A percentile compares a stretch with the other conserved stretches of the same genome.
phyloP scores from a whole-genome alignment of 2,329 filamentous ascomycete species.

The Curvularia hawaiiensis region DNA sequence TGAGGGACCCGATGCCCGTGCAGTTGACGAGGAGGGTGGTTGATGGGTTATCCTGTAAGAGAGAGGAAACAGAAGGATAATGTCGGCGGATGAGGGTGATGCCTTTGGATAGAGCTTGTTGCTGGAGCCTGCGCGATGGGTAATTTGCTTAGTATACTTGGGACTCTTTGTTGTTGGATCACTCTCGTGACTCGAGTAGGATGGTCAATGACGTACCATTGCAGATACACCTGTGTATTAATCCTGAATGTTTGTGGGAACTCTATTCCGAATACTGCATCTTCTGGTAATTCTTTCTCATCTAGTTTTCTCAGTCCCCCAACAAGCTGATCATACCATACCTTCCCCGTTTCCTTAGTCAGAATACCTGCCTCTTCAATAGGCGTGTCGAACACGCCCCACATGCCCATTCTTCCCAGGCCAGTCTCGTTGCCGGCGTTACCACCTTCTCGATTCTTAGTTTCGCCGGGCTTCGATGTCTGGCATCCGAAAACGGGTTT shows the following conservation, averaged over 20 bases:
- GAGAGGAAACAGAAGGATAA: slow-evolving; percentile 71
- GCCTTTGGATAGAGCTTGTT: slow-evolving; percentile 75
- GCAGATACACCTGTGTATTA: slow-evolving; percentile 46
- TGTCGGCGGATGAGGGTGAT: slow-evolving; percentile 58
- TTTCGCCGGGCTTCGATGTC: slow-evolving; percentile 20
- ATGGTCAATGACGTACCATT: slow-evolving; percentile 34
- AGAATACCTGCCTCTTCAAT: slow-evolving; percentile 43
- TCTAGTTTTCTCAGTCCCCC: slow-evolving; percentile 42
- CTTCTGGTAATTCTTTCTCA: slow-evolving; percentile 40
- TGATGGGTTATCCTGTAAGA: slow-evolving; percentile 63
- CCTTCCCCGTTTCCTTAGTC: slow-evolving; percentile 44
- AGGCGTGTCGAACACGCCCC: slow-evolving; percentile 37
- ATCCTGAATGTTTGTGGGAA: slow-evolving; percentile 46
- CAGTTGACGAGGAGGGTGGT: slow-evolving; percentile 82
- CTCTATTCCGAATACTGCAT: slow-evolving; percentile 47
- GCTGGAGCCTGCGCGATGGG: slow-evolving; percentile 35
- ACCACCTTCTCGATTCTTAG: not conserved
- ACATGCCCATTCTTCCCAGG: slow-evolving; percentile 34
- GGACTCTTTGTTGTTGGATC: not conserved
- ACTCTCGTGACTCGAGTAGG: not conserved
- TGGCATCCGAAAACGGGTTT: slow-evolving; percentile 26
- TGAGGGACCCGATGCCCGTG: slow-evolving; percentile 76
- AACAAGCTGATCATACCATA: slow-evolving; percentile 52
- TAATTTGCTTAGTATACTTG: not conserved
- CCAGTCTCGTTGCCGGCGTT: slow-evolving; percentile 30